Evolutionary conservation across 2,329 filamentous ascomycete genomes (phyloP), one percentile per base, ranked within the genome.

Genomic region (Sporothrix pseudoabietina): DNA sequence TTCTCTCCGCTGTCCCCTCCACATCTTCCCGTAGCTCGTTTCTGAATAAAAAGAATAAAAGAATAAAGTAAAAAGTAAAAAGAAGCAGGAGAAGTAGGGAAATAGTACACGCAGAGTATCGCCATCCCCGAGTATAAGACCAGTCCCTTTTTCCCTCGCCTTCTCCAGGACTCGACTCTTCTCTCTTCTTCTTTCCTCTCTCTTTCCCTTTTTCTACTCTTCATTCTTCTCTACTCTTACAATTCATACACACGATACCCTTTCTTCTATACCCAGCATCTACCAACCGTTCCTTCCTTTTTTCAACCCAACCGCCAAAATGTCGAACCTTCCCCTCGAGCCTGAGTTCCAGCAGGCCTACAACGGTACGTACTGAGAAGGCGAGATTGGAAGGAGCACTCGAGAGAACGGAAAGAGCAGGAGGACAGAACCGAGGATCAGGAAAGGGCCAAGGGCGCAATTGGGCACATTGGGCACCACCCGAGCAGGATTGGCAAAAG

Each of bases 311-410:
- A 65, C 71, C 69, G 47, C 72, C 77, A 86, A 77, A 77, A 96
- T 97, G 93, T 92, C 94, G 78, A 91, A 96, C 87, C 88, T 96
- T 80, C 90, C 93, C 71, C 85, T 86, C 77, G 95, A 98, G 89
- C 95, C 96, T 81, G 95, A 99, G 87, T 98, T 98, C 87, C 91
- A 98, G 90, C 95, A 98, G 89, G 95, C 95, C 81, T 97, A 97
- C 90, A 93, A 94, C 83, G 94, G 94, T 97, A 85, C 80, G 87
- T 82, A 70, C 39, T 49, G 14, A 57, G 9, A 49, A 19, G 26
- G 2, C 26, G 26, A 26, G 26, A 26, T 1, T 26, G 26, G 26
- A 26, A 26, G 26, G 26, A 26, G 26, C 26, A 12, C 49, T 49
- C 35, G 69, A 32, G n/a, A 44, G 12, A 49, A 49, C 14, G 22